phyloP scores from a whole-genome alignment of 257 asterid species.

The Jacaranda mimosifolia region DNA sequence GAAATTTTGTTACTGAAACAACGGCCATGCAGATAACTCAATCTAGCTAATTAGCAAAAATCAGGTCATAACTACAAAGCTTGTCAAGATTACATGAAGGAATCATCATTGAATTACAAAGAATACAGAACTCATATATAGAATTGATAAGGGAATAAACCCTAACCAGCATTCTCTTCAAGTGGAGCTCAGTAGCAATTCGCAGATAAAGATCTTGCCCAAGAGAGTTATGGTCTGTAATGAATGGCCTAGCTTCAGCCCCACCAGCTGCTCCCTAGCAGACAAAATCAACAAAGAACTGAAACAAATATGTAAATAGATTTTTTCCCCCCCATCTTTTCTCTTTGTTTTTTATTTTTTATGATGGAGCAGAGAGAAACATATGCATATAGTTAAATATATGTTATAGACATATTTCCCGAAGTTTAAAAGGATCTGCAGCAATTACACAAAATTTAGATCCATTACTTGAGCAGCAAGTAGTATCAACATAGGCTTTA shows the following conservation, averaged over 20 bases:
- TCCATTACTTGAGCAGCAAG: background rate
- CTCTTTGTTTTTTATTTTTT: background rate
- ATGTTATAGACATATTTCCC: no score
- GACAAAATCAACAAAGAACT: constrained; percentile 43
- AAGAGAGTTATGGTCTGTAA: constrained; percentile 95
- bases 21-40: no score
- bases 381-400: background rate
- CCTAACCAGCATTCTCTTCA: constrained; percentile 97
- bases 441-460: background rate
- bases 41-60: no score
- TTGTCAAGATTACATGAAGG: no score
- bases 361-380: background rate
- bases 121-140: constrained; percentile 1
- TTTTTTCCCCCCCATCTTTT: background rate
- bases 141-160: constrained; percentile 21
- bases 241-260: constrained; percentile 99
- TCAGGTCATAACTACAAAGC: no score
- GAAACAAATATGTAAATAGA: background rate
- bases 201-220: constrained; percentile 97
- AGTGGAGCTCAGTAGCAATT: constrained; percentile 97
- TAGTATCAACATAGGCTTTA: no score
- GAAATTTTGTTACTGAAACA: no score
- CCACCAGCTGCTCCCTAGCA: constrained; percentile 99
- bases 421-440: background rate
- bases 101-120: background rate